Evolutionary conservation across 768 basidiomycete species (phyloP).

Genomic region (Leccinum arenicola): DNA sequence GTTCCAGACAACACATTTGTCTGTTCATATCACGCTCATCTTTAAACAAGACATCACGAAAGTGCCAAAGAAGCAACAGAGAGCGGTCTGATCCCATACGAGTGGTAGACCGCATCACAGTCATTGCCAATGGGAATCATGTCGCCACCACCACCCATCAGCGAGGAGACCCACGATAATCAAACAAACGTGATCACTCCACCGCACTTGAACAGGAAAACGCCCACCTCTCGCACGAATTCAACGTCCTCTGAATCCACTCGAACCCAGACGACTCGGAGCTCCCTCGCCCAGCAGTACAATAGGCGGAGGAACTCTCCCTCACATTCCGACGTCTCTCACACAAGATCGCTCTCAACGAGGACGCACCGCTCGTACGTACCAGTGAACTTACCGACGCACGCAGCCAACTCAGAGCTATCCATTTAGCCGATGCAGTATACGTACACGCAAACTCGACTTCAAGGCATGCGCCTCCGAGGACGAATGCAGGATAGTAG

Average conservation of each 20-base stretch:
- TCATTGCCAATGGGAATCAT: conserved; percentile 83
- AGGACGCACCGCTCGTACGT: conserved; percentile 48
- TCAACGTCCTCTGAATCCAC: conserved; percentile 48
- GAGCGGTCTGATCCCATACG: conserved; percentile 32
- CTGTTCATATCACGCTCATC: conserved; percentile 83
- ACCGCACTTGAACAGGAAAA: conserved; percentile 56
- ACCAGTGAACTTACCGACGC: conserved; percentile 46
- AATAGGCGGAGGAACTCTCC: no score
- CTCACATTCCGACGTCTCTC: conserved; percentile 53
- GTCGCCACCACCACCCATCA: no score
- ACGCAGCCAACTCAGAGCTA: conserved; percentile 45
- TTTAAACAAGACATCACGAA: conserved; percentile 82
- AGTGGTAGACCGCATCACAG: conserved; percentile 35
- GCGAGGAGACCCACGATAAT: no score
- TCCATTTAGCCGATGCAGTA: conserved; percentile 45
- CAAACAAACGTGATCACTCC: conserved; percentile 11
- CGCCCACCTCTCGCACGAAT: conserved; percentile 49
- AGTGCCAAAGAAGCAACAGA: conserved; percentile 64
- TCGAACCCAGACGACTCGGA: conserved; percentile 40
- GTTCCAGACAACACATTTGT: conserved; percentile 98
- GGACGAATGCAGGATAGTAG: conserved; percentile 59
- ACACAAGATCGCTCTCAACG: conserved; percentile 64
- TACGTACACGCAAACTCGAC: conserved; percentile 52
- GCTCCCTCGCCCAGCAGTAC: no score
- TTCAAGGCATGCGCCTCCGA: conserved; percentile 45